phyloP scores from a whole-genome alignment of 495 filamentous ascomycete genomes.

The Aspergillus bridgeri region DNA sequence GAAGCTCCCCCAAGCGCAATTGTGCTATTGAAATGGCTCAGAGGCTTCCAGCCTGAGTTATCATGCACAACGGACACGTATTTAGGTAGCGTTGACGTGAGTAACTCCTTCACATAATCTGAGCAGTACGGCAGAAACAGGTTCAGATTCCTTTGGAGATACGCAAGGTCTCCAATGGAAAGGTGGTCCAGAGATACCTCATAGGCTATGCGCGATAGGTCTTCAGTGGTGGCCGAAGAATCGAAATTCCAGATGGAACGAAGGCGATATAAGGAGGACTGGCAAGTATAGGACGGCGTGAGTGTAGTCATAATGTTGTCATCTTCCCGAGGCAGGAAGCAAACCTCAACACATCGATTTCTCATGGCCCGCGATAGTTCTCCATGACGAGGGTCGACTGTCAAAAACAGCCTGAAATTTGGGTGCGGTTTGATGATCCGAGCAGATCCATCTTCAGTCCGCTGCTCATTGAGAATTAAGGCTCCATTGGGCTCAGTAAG shows the following conservation, averaged over 20 bases:
- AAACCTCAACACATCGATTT: conserved; percentile 90
- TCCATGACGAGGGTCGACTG: conserved; percentile 87
- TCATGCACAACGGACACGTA: conserved; percentile 35
- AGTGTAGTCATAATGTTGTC: conserved; percentile 16
- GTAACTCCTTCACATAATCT: conserved; percentile 11
- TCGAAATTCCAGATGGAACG: conserved; percentile 41
- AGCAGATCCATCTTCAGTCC: conserved; percentile 74
- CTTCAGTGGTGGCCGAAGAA: conserved; percentile 14
- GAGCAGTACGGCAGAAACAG: conserved; percentile 22
- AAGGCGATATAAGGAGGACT: conserved; percentile 51
- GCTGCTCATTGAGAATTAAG: conserved; percentile 89
- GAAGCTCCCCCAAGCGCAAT: conserved; percentile 25
- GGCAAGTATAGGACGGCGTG: conserved; percentile 40
- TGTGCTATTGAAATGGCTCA: conserved; percentile 23
- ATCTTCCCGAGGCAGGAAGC: conserved; percentile 47
- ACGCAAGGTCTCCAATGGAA: conserved; percentile 45
- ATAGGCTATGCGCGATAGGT: conserved; percentile 22
- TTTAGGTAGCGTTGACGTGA: conserved; percentile 28
- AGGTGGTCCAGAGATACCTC: conserved; percentile 55
- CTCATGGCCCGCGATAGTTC: conserved; percentile 96
- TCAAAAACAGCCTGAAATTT: conserved; percentile 88
- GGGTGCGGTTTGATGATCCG: conserved; percentile 77
- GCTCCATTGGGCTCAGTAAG: conserved; percentile 85
- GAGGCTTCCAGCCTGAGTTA: conserved; percentile 37
- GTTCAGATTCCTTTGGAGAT: conserved; percentile 36